phyloP scores from a whole-genome alignment of 1,139 yeast genomes.

The Taphrina deformans region DNA sequence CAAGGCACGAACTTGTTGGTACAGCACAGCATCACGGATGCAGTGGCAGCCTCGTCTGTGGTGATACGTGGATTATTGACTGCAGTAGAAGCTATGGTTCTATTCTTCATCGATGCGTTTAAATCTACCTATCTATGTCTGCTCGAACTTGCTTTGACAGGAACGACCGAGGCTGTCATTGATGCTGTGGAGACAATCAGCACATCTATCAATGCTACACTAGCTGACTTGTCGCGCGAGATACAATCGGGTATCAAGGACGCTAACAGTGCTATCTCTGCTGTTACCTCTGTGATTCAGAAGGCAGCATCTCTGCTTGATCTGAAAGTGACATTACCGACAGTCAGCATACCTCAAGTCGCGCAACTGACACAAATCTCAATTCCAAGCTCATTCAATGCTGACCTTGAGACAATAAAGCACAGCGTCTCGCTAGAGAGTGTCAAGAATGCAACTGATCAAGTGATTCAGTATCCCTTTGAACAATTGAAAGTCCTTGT shows the following conservation, averaged over 20 bases:
- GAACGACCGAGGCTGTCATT: slow-evolving; percentile 69
- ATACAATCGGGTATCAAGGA: slow-evolving; percentile 62
- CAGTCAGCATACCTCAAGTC: slow-evolving; percentile 59
- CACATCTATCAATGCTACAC: slow-evolving; percentile 59
- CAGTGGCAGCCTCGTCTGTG: slow-evolving; percentile 52
- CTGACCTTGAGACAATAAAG: slow-evolving; percentile 52
- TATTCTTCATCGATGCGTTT: slow-evolving; percentile 68
- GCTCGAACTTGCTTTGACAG: slow-evolving; percentile 68
- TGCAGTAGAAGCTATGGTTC: slow-evolving; percentile 59
- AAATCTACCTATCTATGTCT: slow-evolving; percentile 87
- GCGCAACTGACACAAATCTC: slow-evolving; percentile 56
- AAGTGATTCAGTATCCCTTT: slow-evolving; percentile 57
- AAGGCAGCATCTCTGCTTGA: slow-evolving; percentile 59
- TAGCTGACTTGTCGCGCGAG: slow-evolving; percentile 57
- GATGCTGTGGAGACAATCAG: slow-evolving; percentile 69
- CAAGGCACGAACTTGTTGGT: slow-evolving; percentile 56
- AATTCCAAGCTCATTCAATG: slow-evolving; percentile 64
- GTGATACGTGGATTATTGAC: slow-evolving; percentile 52
- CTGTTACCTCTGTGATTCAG: slow-evolving; percentile 47
- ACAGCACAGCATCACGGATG: slow-evolving; percentile 51
- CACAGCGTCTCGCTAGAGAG: slow-evolving; percentile 49
- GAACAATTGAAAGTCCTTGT: slow-evolving; percentile 48
- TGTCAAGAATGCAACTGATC: slow-evolving; percentile 55
- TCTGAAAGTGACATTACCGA: slow-evolving; percentile 46
- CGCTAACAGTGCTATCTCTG: slow-evolving; percentile 54